Base-by-base conservation (phyloP, 192 early-diverging fungal genomes). In the Gryganskiella cystojenkinii region DNA sequence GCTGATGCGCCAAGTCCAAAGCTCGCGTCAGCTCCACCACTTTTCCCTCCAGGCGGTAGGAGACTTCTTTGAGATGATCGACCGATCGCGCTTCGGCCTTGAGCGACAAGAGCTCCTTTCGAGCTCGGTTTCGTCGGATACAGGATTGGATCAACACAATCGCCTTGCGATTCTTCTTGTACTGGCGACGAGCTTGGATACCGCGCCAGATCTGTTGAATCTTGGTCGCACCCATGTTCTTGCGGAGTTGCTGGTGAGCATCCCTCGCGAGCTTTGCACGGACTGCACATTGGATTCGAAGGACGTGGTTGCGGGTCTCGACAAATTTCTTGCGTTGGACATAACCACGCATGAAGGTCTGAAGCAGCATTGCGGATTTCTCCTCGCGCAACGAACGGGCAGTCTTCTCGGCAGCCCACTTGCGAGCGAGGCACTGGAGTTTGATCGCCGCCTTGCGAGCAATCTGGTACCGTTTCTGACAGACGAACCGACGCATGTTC, bases 1-100 rank as follows among this genome's bases (percentile, higher is more conserved):
- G 94, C 62, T 94, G 85, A 61, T 89, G 86, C 67, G 86, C 82
- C 57, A 80, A 71, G 34, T 87, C 87, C 51, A 96, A 72, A 28
- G 82, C 81, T 64, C 94, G 94, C 34, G 96, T 97, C 61, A 99
- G 85, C 79, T 95, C 95, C 70, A 99, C 91, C 64, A 99, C 94
- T 86, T 97, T 99, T 85, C 88, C 91, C 81, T 99, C 98, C 3
- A 99, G 86, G 82, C 92, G 92, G 82, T 95, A 95, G 30, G 96
- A 96, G 40, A 92, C 90, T 70, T 99, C 94, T 84, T 98, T 95
- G 82, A 96, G 92, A 66, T 98, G 97, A 65, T 89, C 92, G 25
- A 96, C 94, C 37, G 94, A 95, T 61, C 93, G 85, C 42, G 93
- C 92, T 82, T 99, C 98, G 27, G 90, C 87, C 79, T 94, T 92